These are phyloP conservation scores for Fusarium beomiforme DNA, from an alignment of 2,329 filamentous ascomycete genomes.

Conservation along the genomic window DNA sequence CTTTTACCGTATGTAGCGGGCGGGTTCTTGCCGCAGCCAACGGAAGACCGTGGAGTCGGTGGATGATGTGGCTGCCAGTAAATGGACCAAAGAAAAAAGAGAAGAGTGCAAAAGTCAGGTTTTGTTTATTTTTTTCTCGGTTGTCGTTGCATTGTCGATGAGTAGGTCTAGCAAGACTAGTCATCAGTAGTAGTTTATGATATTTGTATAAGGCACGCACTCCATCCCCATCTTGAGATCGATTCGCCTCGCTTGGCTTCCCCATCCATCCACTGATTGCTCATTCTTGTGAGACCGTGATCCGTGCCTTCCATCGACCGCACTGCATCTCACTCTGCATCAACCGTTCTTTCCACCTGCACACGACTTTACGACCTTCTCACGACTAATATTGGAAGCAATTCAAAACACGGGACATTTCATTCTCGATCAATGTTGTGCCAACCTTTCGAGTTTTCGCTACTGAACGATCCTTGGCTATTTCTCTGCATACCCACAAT, in stretches of 20 bases:
- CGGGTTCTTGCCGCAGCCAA: slow-evolving; percentile 36
- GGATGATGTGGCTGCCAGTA: slow-evolving; percentile 44
- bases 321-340: slow-evolving; percentile 16
- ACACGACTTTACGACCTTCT: slow-evolving; percentile 6
- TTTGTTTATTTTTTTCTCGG: slow-evolving; percentile 26
- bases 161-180: slow-evolving; percentile 26
- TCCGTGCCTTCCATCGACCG: background rate
- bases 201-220: slow-evolving; percentile 37
- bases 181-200: background rate
- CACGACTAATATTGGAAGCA: slow-evolving; percentile 5
- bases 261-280: background rate
- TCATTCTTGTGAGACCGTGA: background rate
- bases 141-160: slow-evolving; percentile 13
- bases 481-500: slow-evolving; percentile 27
- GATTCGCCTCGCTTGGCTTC: background rate
- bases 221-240: background rate
- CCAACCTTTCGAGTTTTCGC: slow-evolving; percentile 21
- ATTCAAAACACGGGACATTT: slow-evolving; percentile 2
- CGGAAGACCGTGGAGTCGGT: slow-evolving; percentile 29
- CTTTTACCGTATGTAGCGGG: slow-evolving; percentile 16
- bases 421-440: slow-evolving; percentile 21
- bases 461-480: slow-evolving; percentile 27
- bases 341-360: slow-evolving; percentile 6
- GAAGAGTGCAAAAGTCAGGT: slow-evolving; percentile 10
- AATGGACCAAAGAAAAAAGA: slow-evolving; percentile 34